Conservation (phyloP, 371 early-diverging fungal species). For the Mucor piriformis region DNA sequence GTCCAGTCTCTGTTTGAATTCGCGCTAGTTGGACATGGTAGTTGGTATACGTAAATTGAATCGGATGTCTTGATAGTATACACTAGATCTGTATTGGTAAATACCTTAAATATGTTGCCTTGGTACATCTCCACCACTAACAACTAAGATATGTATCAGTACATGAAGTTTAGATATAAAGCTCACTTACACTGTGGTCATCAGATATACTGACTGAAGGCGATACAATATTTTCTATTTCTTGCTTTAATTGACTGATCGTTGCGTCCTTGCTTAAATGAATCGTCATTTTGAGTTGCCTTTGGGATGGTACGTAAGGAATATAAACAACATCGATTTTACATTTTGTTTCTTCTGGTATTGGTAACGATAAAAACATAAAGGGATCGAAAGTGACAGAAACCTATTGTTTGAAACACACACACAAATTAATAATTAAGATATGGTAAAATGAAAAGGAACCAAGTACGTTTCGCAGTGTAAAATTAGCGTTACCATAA, state of each 20-base stretch:
- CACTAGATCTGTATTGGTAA: slow-evolving; percentile 53
- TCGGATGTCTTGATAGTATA: slow-evolving; percentile 52
- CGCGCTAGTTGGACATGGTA: slow-evolving; percentile 34
- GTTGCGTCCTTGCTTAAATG: slow-evolving; percentile 48
- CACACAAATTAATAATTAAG: neutral
- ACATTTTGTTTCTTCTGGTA: slow-evolving; percentile 42
- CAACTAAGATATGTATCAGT: slow-evolving; percentile 15
- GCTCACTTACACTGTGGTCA: neutral
- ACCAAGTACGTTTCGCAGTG: too few relatives aligned
- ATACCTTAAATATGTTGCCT: slow-evolving; percentile 57
- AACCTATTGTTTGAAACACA: slow-evolving; percentile 16
- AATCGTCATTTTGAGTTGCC: slow-evolving; percentile 13
- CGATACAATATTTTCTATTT: neutral
- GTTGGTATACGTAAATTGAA: slow-evolving; percentile 60
- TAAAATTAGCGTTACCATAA: neutral
- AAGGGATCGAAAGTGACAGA: slow-evolving; percentile 67
- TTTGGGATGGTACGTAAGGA: slow-evolving; percentile 37
- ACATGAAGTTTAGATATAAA: neutral
- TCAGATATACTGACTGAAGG: neutral
- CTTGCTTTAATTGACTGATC: slow-evolving; percentile 41
- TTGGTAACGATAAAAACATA: slow-evolving; percentile 56
- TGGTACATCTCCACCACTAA: slow-evolving; percentile 57
- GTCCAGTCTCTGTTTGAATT: slow-evolving; percentile 14
- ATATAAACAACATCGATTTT: slow-evolving; percentile 42
- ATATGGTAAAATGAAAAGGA: too few relatives aligned